Base-by-base conservation (phyloP, 495 filamentous ascomycete genomes). In the Penicillium desertorum region DNA sequence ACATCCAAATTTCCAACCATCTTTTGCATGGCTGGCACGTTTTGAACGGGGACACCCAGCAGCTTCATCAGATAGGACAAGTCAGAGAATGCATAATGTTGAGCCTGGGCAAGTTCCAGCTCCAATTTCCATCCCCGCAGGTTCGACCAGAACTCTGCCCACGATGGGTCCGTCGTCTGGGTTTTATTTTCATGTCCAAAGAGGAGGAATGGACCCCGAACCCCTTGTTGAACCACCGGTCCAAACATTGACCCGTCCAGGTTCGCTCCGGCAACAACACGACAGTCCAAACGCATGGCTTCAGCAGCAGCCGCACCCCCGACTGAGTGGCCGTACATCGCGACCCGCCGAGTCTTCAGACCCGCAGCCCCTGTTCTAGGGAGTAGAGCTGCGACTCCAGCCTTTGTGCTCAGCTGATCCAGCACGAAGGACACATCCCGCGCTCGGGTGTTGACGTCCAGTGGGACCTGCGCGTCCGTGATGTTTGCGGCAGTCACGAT, bases 281-380 rank as follows among this genome's bases (percentile, higher is more conserved):
- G 69, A 16, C 56, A 45, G 27, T 83, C 79, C 9, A 62, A 50
- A 10, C 67, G 54, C 58, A 80, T 63, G 4, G 74, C 66, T 10
- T 65, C 55, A 5, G 80, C 72, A 3, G 81, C 64, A 2, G 81
- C 68, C 0, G 79, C 76, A n/a, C 83, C 83, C 20, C 83, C 81
- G 9, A 83, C 64, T 0, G 82, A 83, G 49, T 85, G 81, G 0
- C 83, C 81, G 29, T 78, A 75, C 22, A 79, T 67, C 2, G 66
- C 74, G 16, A 76, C 69, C 4, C 65, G 65, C 44, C 22, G 44
- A 25, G 44, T 27, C 10, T 2, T 27, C 44, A 45, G 9, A 16
- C 22, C 22, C 12, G 22, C 11, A 5, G 44, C 44, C 11, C 44
- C 12, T 27, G 47, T 42, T 19, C 63, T 59, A 32, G 65, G 52